Conservation (phyloP, 345 rosid genomes). For the Atalantia buxifolia region DNA sequence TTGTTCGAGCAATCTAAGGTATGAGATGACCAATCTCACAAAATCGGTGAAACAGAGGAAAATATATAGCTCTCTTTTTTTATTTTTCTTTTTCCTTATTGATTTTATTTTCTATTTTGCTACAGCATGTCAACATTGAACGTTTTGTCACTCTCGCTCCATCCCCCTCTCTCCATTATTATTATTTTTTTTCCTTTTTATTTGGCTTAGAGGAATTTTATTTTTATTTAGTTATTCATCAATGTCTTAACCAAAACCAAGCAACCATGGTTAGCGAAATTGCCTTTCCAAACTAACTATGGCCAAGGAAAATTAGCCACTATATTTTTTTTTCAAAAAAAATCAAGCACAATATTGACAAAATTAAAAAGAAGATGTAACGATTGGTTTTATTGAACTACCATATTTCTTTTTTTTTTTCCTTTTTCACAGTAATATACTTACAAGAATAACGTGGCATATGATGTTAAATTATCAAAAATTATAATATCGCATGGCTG, state of each 20-base stretch:
- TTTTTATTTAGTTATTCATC: background rate
- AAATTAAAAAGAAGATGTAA: background rate
- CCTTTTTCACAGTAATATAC: no score
- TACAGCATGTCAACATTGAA: background rate
- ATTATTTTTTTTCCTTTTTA: background rate
- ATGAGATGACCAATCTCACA: conserved; percentile 24
- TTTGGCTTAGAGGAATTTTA: background rate
- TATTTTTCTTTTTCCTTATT: background rate
- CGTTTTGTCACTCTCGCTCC: conserved; percentile 2
- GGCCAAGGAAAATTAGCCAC: background rate
- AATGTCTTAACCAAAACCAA: background rate
- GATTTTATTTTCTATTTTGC: background rate
- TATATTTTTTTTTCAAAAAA: background rate
- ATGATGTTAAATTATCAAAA: no score
- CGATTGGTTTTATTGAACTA: background rate
- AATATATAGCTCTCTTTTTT: conserved; percentile 1
- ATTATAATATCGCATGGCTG: no score
- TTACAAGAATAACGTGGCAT: no score
- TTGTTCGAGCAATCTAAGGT: conserved; percentile 30
- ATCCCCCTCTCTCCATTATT: background rate
- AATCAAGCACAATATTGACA: background rate
- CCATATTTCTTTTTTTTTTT: no score
- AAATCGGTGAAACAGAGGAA: conserved; percentile 16
- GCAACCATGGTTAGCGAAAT: conserved; percentile 15
- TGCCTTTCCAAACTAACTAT: conserved; percentile 9